Evolutionary conservation across 768 basidiomycete species (phyloP), one percentile per base, ranked within the genome.

Genomic region (Agaricus sinodeliciosus): DNA sequence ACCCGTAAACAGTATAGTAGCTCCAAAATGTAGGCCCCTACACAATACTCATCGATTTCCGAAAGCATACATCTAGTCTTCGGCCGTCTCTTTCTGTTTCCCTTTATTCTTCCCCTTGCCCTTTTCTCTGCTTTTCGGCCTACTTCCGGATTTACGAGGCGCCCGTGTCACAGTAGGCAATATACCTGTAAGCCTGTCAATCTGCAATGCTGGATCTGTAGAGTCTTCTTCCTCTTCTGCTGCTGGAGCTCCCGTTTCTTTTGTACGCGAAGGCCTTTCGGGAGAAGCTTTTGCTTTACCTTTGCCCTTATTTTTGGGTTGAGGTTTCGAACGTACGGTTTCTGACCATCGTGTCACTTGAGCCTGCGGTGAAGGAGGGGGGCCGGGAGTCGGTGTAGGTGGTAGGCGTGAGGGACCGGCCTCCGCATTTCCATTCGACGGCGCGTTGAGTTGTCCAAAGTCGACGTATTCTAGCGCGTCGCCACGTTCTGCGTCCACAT

Each of bases 171-270:
- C 40, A 4, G 60, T 60, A 1, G 51, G 61, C 31, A 60, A 55
- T 9, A 63, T 45, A 12, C 66, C 64, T 3, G 66, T 64, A 13
- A 67, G 44, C 11, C 61, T 59, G 43, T 67, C 66, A 43, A 67
- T 59, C 44, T 22, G 48, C 46, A 27, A 15, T n/a, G 9, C 49
- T 26, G 27, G 55, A 48, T 27, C 48, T 39, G 11, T 41, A 16
- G 39, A 35, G 18, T 25, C 48, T 4, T 55, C 55, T 7, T 36
- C 48, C 2, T 53, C 51, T 28, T 31, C 41, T 13, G 2, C 18
- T 39, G 8, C 34, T 19, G 16, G 5, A 5, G 9, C 51, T 28
- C 22, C 41, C 15, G 1, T n/a, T 27, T 12, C 34, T 31, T 16
- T 39, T 12, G 37, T 39, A 15, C 3, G 37, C 4, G 37, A 12